A percentile compares a stretch with the other conserved stretches of the same genome.
phyloP scores from a whole-genome alignment of 148 eudicot species.

The Suaeda aralocaspica region DNA sequence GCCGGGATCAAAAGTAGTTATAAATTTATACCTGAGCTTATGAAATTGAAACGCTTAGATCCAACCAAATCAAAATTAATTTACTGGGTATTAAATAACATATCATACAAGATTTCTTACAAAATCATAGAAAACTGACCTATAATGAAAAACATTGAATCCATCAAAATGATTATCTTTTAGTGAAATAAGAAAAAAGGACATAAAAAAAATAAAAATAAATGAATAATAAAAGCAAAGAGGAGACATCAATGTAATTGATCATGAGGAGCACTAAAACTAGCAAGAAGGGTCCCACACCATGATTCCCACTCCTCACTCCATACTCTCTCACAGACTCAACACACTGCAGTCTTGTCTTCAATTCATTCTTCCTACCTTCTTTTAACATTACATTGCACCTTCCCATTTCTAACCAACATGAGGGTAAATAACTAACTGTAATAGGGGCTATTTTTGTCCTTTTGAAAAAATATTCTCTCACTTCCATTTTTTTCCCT shows the following conservation, averaged over 20 bases:
- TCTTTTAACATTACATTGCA: neutral
- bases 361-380: neutral
- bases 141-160: neutral
- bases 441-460: conserved; percentile 14
- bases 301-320: neutral
- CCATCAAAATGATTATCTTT: neutral
- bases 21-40: too few relatives aligned
- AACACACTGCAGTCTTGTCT: neutral
- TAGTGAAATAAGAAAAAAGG: neutral
- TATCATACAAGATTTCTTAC: too few relatives aligned
- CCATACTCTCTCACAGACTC: neutral
- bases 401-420: neutral
- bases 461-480: neutral
- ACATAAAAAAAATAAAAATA: neutral
- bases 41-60: too few relatives aligned
- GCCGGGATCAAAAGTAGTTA: too few relatives aligned
- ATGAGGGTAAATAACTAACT: too few relatives aligned
- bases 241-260: conserved; percentile 7
- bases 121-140: too few relatives aligned
- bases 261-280: conserved; percentile 14
- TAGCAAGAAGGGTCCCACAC: conserved; percentile 1
- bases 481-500: neutral
- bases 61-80: too few relatives aligned
- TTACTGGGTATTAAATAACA: too few relatives aligned
- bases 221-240: neutral